phyloP scores from a whole-genome alignment of 768 basidiomycete genomes.

The Trametes sanguinea region DNA sequence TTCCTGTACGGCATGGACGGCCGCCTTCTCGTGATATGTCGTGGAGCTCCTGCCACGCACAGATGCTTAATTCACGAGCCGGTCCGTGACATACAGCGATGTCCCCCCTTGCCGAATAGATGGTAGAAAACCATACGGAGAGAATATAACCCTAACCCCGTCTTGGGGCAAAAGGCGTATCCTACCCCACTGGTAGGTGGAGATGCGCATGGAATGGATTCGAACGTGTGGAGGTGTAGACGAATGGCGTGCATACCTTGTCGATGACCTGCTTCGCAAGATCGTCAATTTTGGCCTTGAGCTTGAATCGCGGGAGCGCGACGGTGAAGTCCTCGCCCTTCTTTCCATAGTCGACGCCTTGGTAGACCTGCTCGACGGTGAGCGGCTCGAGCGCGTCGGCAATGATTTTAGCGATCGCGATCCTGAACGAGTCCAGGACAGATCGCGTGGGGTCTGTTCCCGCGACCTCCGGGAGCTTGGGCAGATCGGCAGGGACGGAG shows the following conservation, averaged over 20 bases:
- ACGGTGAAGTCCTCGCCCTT: slow-evolving; percentile 94
- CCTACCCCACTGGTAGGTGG: not conserved
- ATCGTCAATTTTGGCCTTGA: slow-evolving; percentile 81
- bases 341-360: slow-evolving; percentile 87
- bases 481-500: slow-evolving; percentile 27
- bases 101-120: no score
- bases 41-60: no score
- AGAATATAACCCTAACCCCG: not conserved
- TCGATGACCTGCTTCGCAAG: slow-evolving; percentile 73
- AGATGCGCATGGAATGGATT: no score
- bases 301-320: slow-evolving; percentile 86
- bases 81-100: no score
- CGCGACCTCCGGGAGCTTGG: slow-evolving; percentile 41
- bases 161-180: not conserved
- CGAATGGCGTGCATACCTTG: slow-evolving; percentile 45
- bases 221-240: not conserved
- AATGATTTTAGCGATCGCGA: slow-evolving; percentile 74
- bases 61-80: no score
- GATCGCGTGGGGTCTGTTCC: slow-evolving; percentile 64
- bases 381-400: slow-evolving; percentile 65
- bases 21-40: no score
- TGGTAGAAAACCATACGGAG: not conserved
- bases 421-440: slow-evolving; percentile 76
- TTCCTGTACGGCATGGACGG: no score
- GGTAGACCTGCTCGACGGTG: slow-evolving; percentile 75